Evolutionary conservation across 495 filamentous ascomycete species (phyloP).

Genomic region (Tuber umbilicatum): DNA sequence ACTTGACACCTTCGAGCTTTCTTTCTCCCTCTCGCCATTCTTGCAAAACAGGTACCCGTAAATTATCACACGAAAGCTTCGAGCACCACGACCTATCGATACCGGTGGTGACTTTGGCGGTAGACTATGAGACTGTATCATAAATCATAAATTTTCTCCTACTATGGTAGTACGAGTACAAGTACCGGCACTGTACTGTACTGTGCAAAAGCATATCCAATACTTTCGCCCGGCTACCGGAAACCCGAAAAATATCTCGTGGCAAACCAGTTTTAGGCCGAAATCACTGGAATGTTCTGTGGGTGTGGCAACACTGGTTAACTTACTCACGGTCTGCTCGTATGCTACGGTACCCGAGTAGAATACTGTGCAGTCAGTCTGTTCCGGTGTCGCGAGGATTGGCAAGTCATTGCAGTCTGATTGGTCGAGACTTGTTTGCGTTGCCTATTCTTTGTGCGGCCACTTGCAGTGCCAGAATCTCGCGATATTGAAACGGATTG

Average conservation of each 20-base stretch:
- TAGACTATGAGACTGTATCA: too few species aligned
- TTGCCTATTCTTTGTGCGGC: too few species aligned
- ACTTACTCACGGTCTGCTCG: too few species aligned
- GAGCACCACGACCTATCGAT: not conserved
- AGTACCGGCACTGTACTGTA: too few species aligned
- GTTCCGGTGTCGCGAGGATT: too few species aligned
- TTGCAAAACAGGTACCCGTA: not conserved
- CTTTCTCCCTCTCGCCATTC: not conserved
- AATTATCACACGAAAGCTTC: not conserved
- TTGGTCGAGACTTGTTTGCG: too few species aligned
- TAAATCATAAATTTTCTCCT: not conserved
- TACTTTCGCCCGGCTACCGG: not conserved
- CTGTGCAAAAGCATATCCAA: not conserved
- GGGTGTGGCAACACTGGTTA: not conserved
- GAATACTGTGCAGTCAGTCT: too few species aligned
- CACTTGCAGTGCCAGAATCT: too few species aligned
- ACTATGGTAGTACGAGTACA: too few species aligned
- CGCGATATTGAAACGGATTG: not conserved
- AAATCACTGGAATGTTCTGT: not conserved
- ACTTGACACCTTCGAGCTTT: not conserved
- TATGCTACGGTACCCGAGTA: too few species aligned
- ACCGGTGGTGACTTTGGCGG: too few species aligned
- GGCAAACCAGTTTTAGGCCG: not conserved
- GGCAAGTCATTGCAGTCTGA: too few species aligned
- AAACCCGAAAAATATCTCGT: not conserved